phyloP scores from a whole-genome alignment of 495 filamentous ascomycete species.

The Pyronema domesticum region DNA sequence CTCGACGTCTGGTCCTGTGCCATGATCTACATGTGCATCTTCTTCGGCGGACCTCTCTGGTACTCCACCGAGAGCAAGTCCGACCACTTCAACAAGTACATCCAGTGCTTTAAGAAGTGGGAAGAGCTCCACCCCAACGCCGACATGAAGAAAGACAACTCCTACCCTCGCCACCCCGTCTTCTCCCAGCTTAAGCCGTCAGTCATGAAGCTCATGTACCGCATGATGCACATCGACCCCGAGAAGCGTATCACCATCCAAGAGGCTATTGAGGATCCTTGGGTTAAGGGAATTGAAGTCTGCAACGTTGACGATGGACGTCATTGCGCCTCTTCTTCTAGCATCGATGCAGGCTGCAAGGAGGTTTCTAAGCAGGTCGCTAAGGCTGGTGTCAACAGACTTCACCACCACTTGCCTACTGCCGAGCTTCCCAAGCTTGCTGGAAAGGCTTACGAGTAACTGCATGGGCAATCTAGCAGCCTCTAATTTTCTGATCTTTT shows the following conservation, averaged over 20 bases:
- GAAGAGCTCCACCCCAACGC: conserved; percentile 33
- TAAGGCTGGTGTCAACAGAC: conserved; percentile 22
- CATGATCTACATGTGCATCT: conserved; percentile 52
- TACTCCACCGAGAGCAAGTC: conserved; percentile 32
- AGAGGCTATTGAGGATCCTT: conserved; percentile 41
- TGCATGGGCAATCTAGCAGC: too few relatives aligned
- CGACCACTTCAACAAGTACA: conserved; percentile 39
- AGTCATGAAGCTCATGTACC: conserved; percentile 45
- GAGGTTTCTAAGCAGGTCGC: conserved; percentile 18
- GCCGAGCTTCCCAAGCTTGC: too few relatives aligned
- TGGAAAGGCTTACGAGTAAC: conserved; percentile 9
- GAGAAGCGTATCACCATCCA: conserved; percentile 44
- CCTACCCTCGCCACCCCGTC: conserved; percentile 35
- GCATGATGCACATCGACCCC: conserved; percentile 60
- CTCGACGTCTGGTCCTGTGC: conserved; percentile 67
- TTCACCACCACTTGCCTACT: conserved; percentile 16
- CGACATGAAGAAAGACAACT: conserved; percentile 30
- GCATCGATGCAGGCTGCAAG: conserved; percentile 21
- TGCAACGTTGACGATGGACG: conserved; percentile 41
- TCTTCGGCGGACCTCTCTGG: conserved; percentile 49
- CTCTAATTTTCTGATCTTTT: not conserved
- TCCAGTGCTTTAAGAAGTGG: conserved; percentile 46
- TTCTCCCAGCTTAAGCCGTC: conserved; percentile 34
- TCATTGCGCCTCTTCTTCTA: conserved; percentile 27
- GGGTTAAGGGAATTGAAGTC: conserved; percentile 51